phyloP scores from a whole-genome alignment of 306 rosid genomes.

The Gynostemma pentaphyllum region DNA sequence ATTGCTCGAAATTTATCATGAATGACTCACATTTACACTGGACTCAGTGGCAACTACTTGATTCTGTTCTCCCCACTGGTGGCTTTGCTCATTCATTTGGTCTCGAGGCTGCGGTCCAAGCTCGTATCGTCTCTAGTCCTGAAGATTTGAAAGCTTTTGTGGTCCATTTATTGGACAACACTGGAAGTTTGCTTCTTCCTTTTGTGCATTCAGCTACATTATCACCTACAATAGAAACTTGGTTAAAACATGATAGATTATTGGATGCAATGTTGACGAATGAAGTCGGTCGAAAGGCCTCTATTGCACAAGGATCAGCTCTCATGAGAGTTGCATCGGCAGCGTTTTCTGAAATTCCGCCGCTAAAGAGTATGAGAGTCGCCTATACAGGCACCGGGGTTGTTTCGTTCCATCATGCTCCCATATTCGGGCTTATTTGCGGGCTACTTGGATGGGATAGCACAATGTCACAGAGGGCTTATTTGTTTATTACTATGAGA shows the following conservation, averaged over 20 bases:
- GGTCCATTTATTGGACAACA: constrained; percentile 55
- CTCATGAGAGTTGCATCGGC: constrained; percentile 76
- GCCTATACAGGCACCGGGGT: constrained; percentile 28
- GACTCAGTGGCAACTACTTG: constrained; percentile 74
- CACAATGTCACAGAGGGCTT: constrained; percentile 60
- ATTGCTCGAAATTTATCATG: neutral
- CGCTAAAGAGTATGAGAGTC: constrained; percentile 56
- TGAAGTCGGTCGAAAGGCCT: constrained; percentile 77
- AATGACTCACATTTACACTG: constrained; percentile 34
- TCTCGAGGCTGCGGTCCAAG: constrained; percentile 77
- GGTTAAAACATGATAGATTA: constrained; percentile 48
- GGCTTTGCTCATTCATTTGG: constrained; percentile 88
- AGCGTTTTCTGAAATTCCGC: constrained; percentile 47
- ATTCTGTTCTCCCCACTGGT: constrained; percentile 82
- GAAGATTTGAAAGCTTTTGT: constrained; percentile 51
- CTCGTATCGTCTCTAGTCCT: constrained; percentile 42
- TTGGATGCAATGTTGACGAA: constrained; percentile 63
- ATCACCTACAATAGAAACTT: constrained; percentile 45
- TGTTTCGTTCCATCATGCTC: constrained; percentile 65
- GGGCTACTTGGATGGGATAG: constrained; percentile 57
- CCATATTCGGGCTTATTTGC: constrained; percentile 62
- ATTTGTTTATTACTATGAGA: constrained; percentile 66
- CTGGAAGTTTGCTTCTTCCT: constrained; percentile 83
- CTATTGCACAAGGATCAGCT: constrained; percentile 66
- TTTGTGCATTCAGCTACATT: constrained; percentile 48